Evolutionary conservation across 805 yeast genomes (phyloP).

Genomic region (Metschnikowia chrysomelidarum): DNA sequence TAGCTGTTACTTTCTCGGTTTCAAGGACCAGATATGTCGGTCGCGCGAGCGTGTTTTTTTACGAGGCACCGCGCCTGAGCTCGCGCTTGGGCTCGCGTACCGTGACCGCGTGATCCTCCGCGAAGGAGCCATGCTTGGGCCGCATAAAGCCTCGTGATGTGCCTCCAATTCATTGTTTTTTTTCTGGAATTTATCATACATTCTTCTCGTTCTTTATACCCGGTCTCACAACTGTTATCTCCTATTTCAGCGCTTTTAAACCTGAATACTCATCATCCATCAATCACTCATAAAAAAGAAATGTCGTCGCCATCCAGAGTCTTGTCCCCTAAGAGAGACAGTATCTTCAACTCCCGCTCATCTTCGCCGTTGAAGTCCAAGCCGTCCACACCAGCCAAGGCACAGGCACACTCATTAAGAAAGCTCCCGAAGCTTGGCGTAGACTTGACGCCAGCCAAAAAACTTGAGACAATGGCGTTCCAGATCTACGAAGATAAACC

Average conservation of each 20-base stretch:
- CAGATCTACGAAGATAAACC: conserved; percentile 19
- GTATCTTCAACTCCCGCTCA: conserved; percentile 16
- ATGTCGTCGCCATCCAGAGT: conserved; percentile 18
- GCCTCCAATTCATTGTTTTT: not conserved
- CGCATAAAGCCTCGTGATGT: conserved; percentile 3
- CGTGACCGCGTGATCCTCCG: conserved; percentile 7
- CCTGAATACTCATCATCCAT: too few relatives aligned
- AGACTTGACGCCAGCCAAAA: conserved; percentile 6
- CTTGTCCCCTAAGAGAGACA: conserved; percentile 18
- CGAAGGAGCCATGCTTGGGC: conserved; percentile 4
- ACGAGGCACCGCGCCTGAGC: conserved; percentile 1
- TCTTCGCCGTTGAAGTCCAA: conserved; percentile 17
- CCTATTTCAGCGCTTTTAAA: not conserved
- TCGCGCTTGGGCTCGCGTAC: conserved; percentile 8
- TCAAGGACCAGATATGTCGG: not conserved
- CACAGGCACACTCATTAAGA: conserved; percentile 12
- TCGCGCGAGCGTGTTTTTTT: conserved; percentile 5
- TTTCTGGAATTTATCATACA: not conserved
- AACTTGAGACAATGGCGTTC: conserved; percentile 9
- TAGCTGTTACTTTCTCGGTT: too few relatives aligned
- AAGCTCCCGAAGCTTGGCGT: conserved; percentile 14
- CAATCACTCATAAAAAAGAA: not conserved
- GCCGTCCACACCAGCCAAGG: conserved; percentile 14
- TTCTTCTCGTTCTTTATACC: not conserved
- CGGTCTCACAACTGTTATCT: not conserved